Base-by-base conservation (phyloP, 306 rosid genomes). In the Phaseolus lunatus region DNA sequence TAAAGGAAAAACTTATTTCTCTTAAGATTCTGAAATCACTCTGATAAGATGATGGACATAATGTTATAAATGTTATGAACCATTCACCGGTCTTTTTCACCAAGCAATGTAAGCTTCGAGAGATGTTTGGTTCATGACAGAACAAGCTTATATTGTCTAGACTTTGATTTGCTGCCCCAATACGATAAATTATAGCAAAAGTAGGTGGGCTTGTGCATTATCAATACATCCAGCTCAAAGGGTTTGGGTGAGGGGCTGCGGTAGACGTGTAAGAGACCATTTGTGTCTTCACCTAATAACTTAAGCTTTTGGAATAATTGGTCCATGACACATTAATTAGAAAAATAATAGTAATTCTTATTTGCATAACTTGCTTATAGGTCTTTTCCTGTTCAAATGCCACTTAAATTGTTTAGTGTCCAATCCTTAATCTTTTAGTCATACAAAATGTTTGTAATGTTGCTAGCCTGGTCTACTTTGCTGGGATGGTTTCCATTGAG, bases 381-480 rank as follows among this genome's bases (percentile, higher is more conserved):
- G 13, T 63, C 54, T 56, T 50, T 7, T 48, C 19, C 12, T 37
- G 50, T 49, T 49, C 41, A 45, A 43, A 52, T 10, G n/a, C 65
- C 75, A 48, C 56, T 18, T 48, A 47, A 59, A 8, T 39, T 26
- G 66, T 29, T 53, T 33, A 24, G 2, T 57, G 53, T 63, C 58
- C 41, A 52, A 44, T 62, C 47, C 39, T 77, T 50, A 70, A 44
- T 62, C 54, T 62, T 56, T 69, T 52, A 66, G 20, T 31, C 78
- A 27, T 67, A 43, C 26, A 13, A 67, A 52, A 26, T 37, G 41
- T 59, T 73, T 12, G 23, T 24, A 44, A 44, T 44, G 61, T 72
- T 78, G 54, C 47, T 62, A 26, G 45, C 73, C 37, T 78, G n/a
- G 52, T 66, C 57, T 37, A 67, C 48, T 54, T 57, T 39, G 29